Evolutionary conservation across 352 stramenopile genomes (phyloP).

Genomic region (Phytophthora meadii): DNA sequence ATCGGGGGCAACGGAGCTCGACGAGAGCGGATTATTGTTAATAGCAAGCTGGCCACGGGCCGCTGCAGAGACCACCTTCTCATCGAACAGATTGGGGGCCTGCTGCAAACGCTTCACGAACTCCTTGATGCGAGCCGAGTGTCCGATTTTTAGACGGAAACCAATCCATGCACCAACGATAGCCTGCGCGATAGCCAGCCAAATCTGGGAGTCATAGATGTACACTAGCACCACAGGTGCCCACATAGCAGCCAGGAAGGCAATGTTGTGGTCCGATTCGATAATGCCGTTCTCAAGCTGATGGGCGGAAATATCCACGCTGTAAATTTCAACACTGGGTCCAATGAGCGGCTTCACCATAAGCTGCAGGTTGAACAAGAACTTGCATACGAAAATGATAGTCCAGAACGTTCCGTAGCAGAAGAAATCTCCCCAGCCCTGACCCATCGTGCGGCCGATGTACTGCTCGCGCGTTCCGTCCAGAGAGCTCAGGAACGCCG

Average conservation of each 20-base stretch:
- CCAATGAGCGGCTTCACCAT: constrained; percentile 97
- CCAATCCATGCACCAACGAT: constrained; percentile 80
- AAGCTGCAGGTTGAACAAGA: constrained; percentile 97
- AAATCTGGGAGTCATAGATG: constrained; percentile 90
- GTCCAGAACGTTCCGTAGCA: constrained; percentile 81
- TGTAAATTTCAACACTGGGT: constrained; percentile 96
- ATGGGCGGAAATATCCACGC: constrained; percentile 56
- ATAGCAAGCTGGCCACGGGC: constrained; percentile 73
- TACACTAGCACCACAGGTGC: constrained; percentile 83
- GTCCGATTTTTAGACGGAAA: constrained; percentile 81
- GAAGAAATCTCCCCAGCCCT: constrained; percentile 71
- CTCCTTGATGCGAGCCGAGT: constrained; percentile 80
- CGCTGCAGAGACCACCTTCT: constrained; percentile 78
- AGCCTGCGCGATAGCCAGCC: constrained; percentile 84
- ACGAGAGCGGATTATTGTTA: constrained; percentile 65
- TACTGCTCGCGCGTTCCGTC: constrained; percentile 82
- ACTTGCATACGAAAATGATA: constrained; percentile 93
- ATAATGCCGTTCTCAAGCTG: constrained; percentile 64
- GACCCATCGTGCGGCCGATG: constrained; percentile 81
- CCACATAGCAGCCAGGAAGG: constrained; percentile 84
- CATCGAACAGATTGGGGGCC: constrained; percentile 76
- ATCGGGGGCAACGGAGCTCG: constrained; percentile 60
- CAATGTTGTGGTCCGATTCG: constrained; percentile 82
- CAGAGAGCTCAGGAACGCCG: constrained; percentile 61
- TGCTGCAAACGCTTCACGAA: constrained; percentile 73